Evolutionary conservation across 371 early-diverging fungal species (phyloP).

Genomic region (Massospora cicadina): DNA sequence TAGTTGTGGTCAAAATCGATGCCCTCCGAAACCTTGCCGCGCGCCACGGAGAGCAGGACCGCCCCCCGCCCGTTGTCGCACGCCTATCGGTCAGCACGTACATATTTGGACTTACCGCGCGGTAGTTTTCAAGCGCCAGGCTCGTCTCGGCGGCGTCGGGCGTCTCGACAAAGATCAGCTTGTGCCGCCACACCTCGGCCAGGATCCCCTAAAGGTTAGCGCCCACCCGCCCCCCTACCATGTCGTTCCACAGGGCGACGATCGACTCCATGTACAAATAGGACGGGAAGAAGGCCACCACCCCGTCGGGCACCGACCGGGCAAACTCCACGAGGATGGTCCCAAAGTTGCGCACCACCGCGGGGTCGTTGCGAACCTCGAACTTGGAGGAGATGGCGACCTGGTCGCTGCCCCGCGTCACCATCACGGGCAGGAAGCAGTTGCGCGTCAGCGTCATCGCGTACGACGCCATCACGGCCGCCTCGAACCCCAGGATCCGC

Average conservation of each 20-base stretch:
- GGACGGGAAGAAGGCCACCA: conserved; percentile 98
- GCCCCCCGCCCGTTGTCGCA: conserved; percentile 99
- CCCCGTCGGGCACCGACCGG: conserved; percentile 93
- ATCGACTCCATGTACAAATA: conserved; percentile 99
- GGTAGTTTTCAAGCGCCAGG: conserved; percentile 88
- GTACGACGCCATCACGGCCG: conserved; percentile 75
- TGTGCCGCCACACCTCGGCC: conserved; percentile 88
- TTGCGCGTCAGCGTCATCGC: conserved; percentile 84
- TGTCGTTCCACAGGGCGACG: conserved; percentile 96
- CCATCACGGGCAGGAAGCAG: conserved; percentile 88
- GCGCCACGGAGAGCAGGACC: conserved; percentile 95
- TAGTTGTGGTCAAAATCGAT: conserved; percentile 99
- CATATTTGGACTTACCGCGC: conserved; percentile 25
- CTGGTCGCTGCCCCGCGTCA: conserved; percentile 95
- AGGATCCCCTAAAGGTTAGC: conserved; percentile 49
- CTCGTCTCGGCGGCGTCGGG: conserved; percentile 98
- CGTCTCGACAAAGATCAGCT: conserved; percentile 98
- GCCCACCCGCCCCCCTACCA: conserved; percentile 25
- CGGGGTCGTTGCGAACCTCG: conserved; percentile 94
- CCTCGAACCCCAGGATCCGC: conserved; percentile 82
- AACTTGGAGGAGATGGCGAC: conserved; percentile 93
- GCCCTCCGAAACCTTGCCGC: conserved; percentile 99
- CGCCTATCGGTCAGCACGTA: conserved; percentile 28
- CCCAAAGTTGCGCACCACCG: conserved; percentile 98
- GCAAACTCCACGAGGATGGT: conserved; percentile 91